Conservation (phyloP, 2,329 filamentous ascomycete species). For the Monosporascus sp. region DNA sequence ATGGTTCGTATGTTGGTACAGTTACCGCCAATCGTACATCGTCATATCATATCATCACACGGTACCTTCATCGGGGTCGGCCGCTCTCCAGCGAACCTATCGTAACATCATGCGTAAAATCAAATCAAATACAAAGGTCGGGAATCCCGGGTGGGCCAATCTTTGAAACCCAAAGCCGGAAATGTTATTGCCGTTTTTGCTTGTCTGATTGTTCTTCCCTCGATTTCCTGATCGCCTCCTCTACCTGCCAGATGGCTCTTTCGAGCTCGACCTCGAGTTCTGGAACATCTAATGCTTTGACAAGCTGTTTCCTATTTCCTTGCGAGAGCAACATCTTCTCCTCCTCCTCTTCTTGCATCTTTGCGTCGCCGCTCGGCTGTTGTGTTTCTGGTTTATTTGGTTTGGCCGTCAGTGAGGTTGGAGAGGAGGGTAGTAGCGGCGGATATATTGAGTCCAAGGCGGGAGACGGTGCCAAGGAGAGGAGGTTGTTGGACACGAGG, state of each 20-base stretch:
- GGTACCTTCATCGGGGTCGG: not conserved
- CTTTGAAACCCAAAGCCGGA: not conserved
- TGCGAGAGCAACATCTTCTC: constrained; percentile 46
- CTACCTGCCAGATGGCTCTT: constrained; percentile 69
- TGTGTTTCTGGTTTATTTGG: constrained; percentile 15
- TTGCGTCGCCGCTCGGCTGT: constrained; percentile 8
- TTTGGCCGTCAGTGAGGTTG: constrained; percentile 20
- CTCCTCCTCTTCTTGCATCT: constrained; percentile 18
- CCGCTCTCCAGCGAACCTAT: too few relatives aligned
- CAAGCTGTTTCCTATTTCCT: constrained; percentile 51
- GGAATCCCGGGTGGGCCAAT: too few relatives aligned
- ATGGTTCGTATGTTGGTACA: constrained; percentile 7
- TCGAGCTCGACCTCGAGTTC: constrained; percentile 69
- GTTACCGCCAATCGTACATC: constrained; percentile 4
- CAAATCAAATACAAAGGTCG: too few relatives aligned
- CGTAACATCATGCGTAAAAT: too few relatives aligned
- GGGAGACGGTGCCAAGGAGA: constrained; percentile 59
- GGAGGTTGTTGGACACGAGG: constrained; percentile 66
- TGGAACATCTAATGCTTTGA: constrained; percentile 59
- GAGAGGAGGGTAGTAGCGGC: constrained; percentile 18
- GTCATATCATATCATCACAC: constrained; percentile 5
- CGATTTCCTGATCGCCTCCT: constrained; percentile 39
- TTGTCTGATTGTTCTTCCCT: constrained; percentile 11
- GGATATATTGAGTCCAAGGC: constrained; percentile 70
- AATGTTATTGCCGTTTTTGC: not conserved